phyloP scores from a whole-genome alignment of 495 filamentous ascomycete species.

The Aspergillus conjunctus region DNA sequence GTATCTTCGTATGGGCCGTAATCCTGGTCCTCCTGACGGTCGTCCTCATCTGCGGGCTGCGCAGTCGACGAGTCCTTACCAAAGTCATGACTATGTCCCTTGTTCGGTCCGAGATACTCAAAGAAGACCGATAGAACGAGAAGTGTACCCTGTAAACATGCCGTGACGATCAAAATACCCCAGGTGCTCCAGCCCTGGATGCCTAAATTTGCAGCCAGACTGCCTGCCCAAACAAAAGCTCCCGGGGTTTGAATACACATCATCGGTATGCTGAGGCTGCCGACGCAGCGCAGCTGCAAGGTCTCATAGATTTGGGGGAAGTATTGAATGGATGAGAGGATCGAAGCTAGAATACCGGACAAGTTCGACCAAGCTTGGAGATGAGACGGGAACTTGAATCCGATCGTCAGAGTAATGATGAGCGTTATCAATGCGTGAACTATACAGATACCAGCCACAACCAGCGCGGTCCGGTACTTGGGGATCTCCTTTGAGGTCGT shows the following conservation, averaged over 20 bases:
- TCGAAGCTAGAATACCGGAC: conserved; percentile 73
- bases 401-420: conserved; percentile 64
- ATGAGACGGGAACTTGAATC: conserved; percentile 54
- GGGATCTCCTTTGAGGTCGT: conserved; percentile 43
- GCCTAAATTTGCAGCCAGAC: conserved; percentile 78
- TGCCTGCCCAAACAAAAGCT: conserved; percentile 83
- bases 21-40: conserved; percentile 22
- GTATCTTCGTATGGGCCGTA: conserved; percentile 42
- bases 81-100: conserved; percentile 33
- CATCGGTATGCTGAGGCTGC: conserved; percentile 92
- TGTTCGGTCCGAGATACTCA: conserved; percentile 55
- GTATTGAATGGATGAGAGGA: conserved; percentile 88
- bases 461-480: conserved; percentile 73
- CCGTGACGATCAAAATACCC: conserved; percentile 85
- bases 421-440: conserved; percentile 69
- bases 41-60: conserved; percentile 33
- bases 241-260: conserved; percentile 98
- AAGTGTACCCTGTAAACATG: conserved; percentile 80
- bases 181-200: conserved; percentile 90
- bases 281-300: conserved; percentile 76
- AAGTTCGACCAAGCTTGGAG: conserved; percentile 79
- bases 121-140: conserved; percentile 80
- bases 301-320: conserved; percentile 94
- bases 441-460: conserved; percentile 68
- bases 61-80: conserved; percentile 38